Base-by-base conservation (phyloP, 169 alveolate species). In the Pseudocohnilembus persalinus region DNA sequence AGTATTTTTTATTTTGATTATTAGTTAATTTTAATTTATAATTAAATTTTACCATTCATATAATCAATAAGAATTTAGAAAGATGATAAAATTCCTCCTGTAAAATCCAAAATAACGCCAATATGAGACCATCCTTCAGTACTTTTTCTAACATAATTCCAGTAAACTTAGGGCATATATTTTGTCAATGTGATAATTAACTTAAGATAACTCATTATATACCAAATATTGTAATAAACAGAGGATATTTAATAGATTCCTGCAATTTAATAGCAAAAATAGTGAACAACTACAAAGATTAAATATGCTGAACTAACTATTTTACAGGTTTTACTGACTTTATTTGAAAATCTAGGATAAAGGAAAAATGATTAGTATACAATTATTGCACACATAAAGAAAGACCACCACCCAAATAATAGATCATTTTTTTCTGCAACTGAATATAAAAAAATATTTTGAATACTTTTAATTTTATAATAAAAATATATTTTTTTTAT, bases 51-150 rank as follows among this genome's bases (percentile, higher is more conserved):
- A 74, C 83, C 82, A 73, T 91, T 90, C 11, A 87, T 80, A 29
- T 77, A 74, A 81, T 95, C 96, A 65, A 95, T 73, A 33, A 91
- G 84, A 74, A 85, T 81, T 87, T 95, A 92, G 0, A 87, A 73
- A 68, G 93, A 73, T 35, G 93, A 83, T 4, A 94, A 82, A 0
- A 83, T n/a, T 1, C 97, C 96, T 73, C 97, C 97, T 0, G 92
- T 83, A 77, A 94, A 92, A 86, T 94, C 97, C n/a, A 91, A 83
- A 83, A 88, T 82, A 1, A 94, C 88, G 77, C 89, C 92, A 33
- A 64, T 86, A 72, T 91, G 93, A 85, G 91, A 91, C 97, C 97
- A 94, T n/a, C 97, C 97, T 29, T 73, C 82, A 28, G 97, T 94
- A 27, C 92, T 77, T 83, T 94, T 91, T 84, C 95, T 83, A 73